Evolutionary conservation across 306 rosid species (phyloP), one percentile per base, ranked within the genome.

Genomic region (Fragaria vesca): DNA sequence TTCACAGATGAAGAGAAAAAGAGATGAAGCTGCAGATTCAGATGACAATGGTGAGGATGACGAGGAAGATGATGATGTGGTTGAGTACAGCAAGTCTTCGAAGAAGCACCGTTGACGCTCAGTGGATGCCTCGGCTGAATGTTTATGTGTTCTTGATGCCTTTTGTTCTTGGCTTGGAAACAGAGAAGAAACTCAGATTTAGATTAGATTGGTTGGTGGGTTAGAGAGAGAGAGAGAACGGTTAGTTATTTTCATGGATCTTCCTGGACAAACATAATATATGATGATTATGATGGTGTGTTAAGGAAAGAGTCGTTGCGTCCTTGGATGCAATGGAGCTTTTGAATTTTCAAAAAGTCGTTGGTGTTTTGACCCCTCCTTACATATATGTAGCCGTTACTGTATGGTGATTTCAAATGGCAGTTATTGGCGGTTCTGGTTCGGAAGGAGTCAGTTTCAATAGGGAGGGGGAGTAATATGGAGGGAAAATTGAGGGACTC

Each of bases 371-470:
- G 30, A 75, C n/a, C 71, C 76, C 87, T 82, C 87, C 73, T 76
- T 76, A 76, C 48, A 42, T 92, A 88, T 92, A 87, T 92, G 87
- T 92, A 88, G 96, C 93, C 92, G 97, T 88, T 88, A 47, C 82
- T 82, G 78, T 66, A 5, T 79, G 24, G 73, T 71, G 75, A 72
- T 92, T 45, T 91, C 91, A 90, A 92, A 86, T 85, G 96, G 79
- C 80, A 87, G 96, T 92, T 92, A 86, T 70, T 71, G 83, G 88
- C 76, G 87, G 83, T 83, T 86, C 81, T 71, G 3, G 73, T 7
- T 68, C 45, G 63, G 52, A 21, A 69, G 38, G 58, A 67, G 76
- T 78, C 81, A 47, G 78, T 79, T 83, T 85, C 79, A 38, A 38
- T 74, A 47, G 75, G 76, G 82, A 21, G 78, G 83, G 83, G 47